Conservation (phyloP, 768 basidiomycete genomes). For the Russula foetens region DNA sequence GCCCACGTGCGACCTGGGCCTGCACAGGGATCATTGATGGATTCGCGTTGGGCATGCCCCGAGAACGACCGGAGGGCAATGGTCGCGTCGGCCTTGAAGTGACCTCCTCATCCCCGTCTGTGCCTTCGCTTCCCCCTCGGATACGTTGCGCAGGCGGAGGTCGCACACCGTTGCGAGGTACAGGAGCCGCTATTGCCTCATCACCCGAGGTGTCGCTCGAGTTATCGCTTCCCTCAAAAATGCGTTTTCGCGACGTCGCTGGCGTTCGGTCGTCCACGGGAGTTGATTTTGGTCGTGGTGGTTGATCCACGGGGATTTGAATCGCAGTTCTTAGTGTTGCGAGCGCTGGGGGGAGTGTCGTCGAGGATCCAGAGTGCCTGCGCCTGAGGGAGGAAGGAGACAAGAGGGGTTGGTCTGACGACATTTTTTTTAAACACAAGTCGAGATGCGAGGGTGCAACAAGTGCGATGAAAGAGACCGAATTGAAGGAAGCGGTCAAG, state of each 20-base stretch:
- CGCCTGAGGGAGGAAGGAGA: constrained; percentile 32
- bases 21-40: constrained; percentile 79
- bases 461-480: background rate
- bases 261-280: constrained; percentile 52
- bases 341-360: constrained; percentile 27
- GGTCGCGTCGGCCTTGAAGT: constrained; percentile 24
- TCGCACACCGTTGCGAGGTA: background rate
- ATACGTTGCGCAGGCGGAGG: background rate
- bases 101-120: constrained; percentile 46
- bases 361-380: constrained; percentile 53
- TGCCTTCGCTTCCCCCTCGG: constrained; percentile 18
- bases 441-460: background rate
- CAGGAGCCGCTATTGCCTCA: constrained; percentile 39
- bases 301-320: constrained; percentile 33
- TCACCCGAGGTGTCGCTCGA: constrained; percentile 26
- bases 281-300: constrained; percentile 68
- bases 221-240: constrained; percentile 11
- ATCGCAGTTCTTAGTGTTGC: constrained; percentile 23
- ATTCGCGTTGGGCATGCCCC: constrained; percentile 39
- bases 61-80: constrained; percentile 34
- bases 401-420: constrained; percentile 5
- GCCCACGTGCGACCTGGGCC: constrained; percentile 60
- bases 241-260: constrained; percentile 36
- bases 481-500: background rate
- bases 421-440: background rate